Percentiles rank a stretch among this genome's conserved stretches.
These are phyloP conservation scores for Emmonsia crescens DNA, from an alignment of 2,329 filamentous ascomycete species.

Conservation along the genomic window DNA sequence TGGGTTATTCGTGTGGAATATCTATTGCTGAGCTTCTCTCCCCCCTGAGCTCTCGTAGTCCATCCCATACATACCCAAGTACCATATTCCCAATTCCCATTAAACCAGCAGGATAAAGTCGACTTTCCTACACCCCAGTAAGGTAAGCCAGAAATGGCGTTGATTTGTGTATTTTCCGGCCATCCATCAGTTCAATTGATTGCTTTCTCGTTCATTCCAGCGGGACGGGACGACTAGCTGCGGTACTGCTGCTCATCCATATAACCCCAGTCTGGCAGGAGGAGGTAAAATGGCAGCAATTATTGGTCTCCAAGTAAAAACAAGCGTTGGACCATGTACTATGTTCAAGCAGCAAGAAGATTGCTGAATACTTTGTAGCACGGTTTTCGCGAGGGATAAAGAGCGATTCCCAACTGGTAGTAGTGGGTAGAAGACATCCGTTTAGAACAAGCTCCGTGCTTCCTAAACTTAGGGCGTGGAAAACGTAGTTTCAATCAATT, in stretches of 20 bases:
- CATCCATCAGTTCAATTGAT: neutral
- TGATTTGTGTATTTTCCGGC: neutral
- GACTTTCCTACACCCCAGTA: neutral
- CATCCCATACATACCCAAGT: neutral
- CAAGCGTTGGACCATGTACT: neutral
- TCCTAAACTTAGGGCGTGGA: too few relatives aligned
- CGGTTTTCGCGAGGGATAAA: neutral
- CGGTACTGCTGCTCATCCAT: neutral
- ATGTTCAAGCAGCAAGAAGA: neutral
- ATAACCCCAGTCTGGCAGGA: neutral
- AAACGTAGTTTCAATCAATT: neutral
- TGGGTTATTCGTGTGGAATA: neutral
- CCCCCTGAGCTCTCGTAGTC: neutral
- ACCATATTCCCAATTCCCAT: neutral
- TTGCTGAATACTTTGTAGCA: neutral
- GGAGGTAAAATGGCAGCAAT: neutral
- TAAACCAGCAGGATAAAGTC: neutral
- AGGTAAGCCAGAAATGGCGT: neutral
- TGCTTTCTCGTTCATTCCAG: neutral
- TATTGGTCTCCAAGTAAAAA: neutral
- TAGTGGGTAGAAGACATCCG: neutral
- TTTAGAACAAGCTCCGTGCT: neutral
- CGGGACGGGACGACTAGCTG: neutral
- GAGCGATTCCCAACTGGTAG: neutral
- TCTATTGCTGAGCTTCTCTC: neutral